Percentiles rank a stretch among this genome's conserved stretches.
phyloP scores from a whole-genome alignment of 2,329 filamentous ascomycete species.

The Penicillium italicum region DNA sequence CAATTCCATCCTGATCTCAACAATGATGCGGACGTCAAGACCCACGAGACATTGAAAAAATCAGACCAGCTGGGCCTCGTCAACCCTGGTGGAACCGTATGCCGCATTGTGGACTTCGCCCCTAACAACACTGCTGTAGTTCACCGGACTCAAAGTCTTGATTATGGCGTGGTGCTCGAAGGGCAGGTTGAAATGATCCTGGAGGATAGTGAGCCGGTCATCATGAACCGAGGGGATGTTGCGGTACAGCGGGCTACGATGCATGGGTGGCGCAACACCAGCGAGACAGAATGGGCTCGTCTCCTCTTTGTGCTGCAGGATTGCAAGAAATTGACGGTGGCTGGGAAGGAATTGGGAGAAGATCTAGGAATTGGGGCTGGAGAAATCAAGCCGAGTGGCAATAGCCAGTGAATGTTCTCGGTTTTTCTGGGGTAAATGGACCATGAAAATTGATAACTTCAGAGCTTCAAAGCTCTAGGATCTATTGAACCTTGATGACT shows the following conservation, averaged over 20 bases:
- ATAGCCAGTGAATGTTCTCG: slow-evolving; percentile 5
- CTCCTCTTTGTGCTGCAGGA: slow-evolving; percentile 41
- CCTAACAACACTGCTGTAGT: slow-evolving; percentile 45
- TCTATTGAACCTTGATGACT: slow-evolving; percentile 44
- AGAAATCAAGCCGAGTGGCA: slow-evolving; percentile 15
- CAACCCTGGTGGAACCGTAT: slow-evolving; percentile 42
- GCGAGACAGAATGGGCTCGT: slow-evolving; percentile 47
- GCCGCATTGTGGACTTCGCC: slow-evolving; percentile 49
- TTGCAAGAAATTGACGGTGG: slow-evolving; percentile 22
- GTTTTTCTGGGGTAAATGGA: background rate
- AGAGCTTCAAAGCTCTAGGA: background rate
- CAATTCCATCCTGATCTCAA: slow-evolving; percentile 37
- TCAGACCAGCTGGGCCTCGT: slow-evolving; percentile 35
- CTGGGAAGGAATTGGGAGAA: slow-evolving; percentile 24
- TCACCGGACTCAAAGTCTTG: slow-evolving; percentile 54
- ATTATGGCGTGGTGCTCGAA: slow-evolving; percentile 56
- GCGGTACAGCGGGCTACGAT: slow-evolving; percentile 55
- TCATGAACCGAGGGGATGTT: slow-evolving; percentile 52
- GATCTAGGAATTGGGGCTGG: slow-evolving; percentile 22
- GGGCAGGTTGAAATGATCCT: slow-evolving; percentile 52
- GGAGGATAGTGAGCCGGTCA: slow-evolving; percentile 49
- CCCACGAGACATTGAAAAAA: slow-evolving; percentile 29
- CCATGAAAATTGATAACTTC: background rate
- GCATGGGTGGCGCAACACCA: slow-evolving; percentile 54
- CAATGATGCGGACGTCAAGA: slow-evolving; percentile 33